Base-by-base conservation (phyloP, 176 grass and related monocot genomes). In the Thalia dealbata region DNA sequence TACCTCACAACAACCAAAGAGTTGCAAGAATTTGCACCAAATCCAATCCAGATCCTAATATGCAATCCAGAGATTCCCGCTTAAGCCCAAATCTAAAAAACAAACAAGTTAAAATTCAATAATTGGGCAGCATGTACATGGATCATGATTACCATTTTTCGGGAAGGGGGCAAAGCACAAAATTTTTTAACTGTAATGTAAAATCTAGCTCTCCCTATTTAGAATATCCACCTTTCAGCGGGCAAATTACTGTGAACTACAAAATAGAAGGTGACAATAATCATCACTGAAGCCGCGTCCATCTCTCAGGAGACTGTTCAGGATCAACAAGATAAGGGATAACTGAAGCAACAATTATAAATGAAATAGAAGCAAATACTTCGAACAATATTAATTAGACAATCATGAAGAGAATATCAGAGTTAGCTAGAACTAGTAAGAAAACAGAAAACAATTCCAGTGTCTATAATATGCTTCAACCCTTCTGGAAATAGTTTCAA, bases 31-130 rank as follows among this genome's bases (percentile, higher is more conserved):
- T 75, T 83, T 73, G 83, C 78, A 79, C 76, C 69, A 68, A 70
- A 78, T 72, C 79, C 74, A 52, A 72, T 81, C 78, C 77, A 83
- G 48, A 67, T 82, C 75, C 87, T 84, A 86, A 72, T 75, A 83
- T 22, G 65, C 87, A 82, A 85, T 84, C 77, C 84, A 71, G 79
- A 85, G 55, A 89, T 80, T 55, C 48, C 54, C 69, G 74, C 77
- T 85, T 61, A 72, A 41, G 66, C 73, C 83, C 83, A 76, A 59
- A 85, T 89, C 87, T 83, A 89, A 43, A 76, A 77, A 89, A 85
- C 28, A 83, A 66, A 80, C 78, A 75, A 85, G 56, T 28, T 69
- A 89, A 83, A 38, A 73, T 89, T 89, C 80, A 82, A 82, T 63
- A 85, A 67, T 61, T 62, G 52, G n/a, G 28, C 76, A 73, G 83